Evolutionary conservation across 106 monocot genomes (phyloP), one percentile per base, ranked within the genome.

Genomic region (Dendrobium nobile): DNA sequence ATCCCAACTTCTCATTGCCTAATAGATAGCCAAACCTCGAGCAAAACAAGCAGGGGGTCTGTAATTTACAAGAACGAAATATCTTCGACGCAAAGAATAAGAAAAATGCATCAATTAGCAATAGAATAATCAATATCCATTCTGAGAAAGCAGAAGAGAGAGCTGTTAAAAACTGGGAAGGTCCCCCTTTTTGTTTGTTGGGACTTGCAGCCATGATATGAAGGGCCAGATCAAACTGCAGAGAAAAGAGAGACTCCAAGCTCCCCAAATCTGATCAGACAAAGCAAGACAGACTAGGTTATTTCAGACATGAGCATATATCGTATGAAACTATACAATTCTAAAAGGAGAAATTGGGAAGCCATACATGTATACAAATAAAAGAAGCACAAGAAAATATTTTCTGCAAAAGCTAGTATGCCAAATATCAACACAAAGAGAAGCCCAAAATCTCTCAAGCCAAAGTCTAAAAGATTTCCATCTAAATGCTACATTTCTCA

Each of bases 21-120:
- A 98, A 28, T n/a, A 94, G 54, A 77, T 89, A 89, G 79, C 93
- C 91, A 5, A 99, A 83, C 79, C 89, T 92, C 33, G 98, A 93
- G 85, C 98, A 99, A 17, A 95, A 73, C 19, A 91, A 81, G 47
- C 98, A 99, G 24, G 98, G 98, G 5, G 79, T 82, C 75, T 87
- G 94, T 76, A 99, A 84, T 80, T 88, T 88, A 73, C 86, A 91
- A 59, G 75, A 59, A 44, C 73, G 83, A 59, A 92, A 91, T 79
- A 99, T 88, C 77, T 86, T 95, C 19, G 91, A 85, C 45, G 87
- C 87, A 26, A 95, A 22, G 73, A 86, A 95, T 80, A 88, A 88
- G 41, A 82, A 84, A 17, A 89, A 72, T 1, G 88, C 92, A 79
- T 93, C 84, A 17, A 89, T 26, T 22, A 88, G 87, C 74, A 95